phyloP scores from a whole-genome alignment of 2,329 filamentous ascomycete genomes.

The Colletotrichum tropicicola region DNA sequence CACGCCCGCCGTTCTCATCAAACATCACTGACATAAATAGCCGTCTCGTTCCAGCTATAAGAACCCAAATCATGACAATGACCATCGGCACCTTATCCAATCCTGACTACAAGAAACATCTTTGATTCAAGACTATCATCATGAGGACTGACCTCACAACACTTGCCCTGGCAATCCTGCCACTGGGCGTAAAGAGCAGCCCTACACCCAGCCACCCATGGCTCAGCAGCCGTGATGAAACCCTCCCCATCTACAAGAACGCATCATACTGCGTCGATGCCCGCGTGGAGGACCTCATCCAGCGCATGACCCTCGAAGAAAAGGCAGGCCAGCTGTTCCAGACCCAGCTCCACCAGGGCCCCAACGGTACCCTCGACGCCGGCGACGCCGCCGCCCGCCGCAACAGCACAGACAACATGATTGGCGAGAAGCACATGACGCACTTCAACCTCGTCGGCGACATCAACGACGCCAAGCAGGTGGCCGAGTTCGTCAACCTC shows the following conservation, averaged over 20 bases:
- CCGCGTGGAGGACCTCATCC: slow-evolving; percentile 54
- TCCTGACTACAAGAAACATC: neutral
- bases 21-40: slow-evolving; percentile 5
- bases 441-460: slow-evolving; percentile 58
- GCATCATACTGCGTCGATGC: slow-evolving; percentile 50
- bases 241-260: slow-evolving; percentile 36
- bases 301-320: slow-evolving; percentile 56
- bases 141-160: slow-evolving; percentile 6
- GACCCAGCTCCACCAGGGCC: slow-evolving; percentile 38
- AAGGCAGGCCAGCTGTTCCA: slow-evolving; percentile 60
- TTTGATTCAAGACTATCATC: neutral
- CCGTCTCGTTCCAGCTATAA: neutral
- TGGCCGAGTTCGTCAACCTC: slow-evolving; percentile 50
- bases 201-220: neutral
- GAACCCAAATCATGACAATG: neutral
- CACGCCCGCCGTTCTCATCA: neutral
- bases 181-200: neutral
- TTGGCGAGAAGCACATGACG: slow-evolving; percentile 46
- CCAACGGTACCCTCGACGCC: slow-evolving; percentile 33
- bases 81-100: neutral
- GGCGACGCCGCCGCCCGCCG: slow-evolving; percentile 14
- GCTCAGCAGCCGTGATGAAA: neutral
- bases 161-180: neutral
- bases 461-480: slow-evolving; percentile 45
- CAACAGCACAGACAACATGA: slow-evolving; percentile 41